These are phyloP conservation scores for Tulasnella sp. DNA, from an alignment of 768 basidiomycete species.

Conservation along the genomic window DNA sequence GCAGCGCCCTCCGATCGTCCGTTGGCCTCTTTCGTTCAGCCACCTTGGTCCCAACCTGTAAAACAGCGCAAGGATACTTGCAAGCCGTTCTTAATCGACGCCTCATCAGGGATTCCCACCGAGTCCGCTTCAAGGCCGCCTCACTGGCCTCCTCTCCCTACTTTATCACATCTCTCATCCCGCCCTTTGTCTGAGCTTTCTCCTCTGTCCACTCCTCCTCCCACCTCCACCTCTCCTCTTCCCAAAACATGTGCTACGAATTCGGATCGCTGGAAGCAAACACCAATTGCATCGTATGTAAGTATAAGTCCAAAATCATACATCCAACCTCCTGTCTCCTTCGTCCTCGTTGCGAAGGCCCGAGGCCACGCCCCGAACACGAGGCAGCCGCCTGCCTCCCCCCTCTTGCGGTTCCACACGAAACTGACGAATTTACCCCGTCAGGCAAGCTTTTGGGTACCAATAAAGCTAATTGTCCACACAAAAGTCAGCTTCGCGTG, in stretches of 20 bases:
- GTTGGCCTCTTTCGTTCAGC: not conserved
- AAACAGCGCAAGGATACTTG: not conserved
- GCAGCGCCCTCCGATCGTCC: slow-evolving; percentile 4
- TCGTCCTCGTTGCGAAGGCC: slow-evolving; percentile 31
- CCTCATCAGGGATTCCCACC: slow-evolving; percentile 22
- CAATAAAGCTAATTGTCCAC: slow-evolving; percentile 27
- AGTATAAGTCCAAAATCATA: slow-evolving; percentile 26
- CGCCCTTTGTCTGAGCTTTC: slow-evolving; percentile 25
- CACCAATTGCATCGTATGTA: slow-evolving; percentile 31
- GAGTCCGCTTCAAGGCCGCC: slow-evolving; percentile 11
- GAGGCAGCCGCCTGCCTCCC: slow-evolving; percentile 27
- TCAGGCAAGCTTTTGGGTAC: slow-evolving; percentile 31
- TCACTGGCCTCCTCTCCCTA: slow-evolving; percentile 16
- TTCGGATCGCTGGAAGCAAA: slow-evolving; percentile 30
- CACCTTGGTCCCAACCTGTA: not conserved
- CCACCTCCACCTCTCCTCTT: slow-evolving; percentile 14
- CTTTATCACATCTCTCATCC: slow-evolving; percentile 32
- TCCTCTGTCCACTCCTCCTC: slow-evolving; percentile 14
- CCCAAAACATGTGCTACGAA: slow-evolving; percentile 32
- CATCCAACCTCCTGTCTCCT: slow-evolving; percentile 22
- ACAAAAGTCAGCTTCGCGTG: slow-evolving; percentile 31
- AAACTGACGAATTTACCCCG: slow-evolving; percentile 33
- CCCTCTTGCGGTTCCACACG: slow-evolving; percentile 18
- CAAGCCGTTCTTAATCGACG: slow-evolving; percentile 13
- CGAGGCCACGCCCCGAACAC: slow-evolving; percentile 32